Conservation (phyloP, 2,329 filamentous ascomycete species). For the Huntiella decipiens region DNA sequence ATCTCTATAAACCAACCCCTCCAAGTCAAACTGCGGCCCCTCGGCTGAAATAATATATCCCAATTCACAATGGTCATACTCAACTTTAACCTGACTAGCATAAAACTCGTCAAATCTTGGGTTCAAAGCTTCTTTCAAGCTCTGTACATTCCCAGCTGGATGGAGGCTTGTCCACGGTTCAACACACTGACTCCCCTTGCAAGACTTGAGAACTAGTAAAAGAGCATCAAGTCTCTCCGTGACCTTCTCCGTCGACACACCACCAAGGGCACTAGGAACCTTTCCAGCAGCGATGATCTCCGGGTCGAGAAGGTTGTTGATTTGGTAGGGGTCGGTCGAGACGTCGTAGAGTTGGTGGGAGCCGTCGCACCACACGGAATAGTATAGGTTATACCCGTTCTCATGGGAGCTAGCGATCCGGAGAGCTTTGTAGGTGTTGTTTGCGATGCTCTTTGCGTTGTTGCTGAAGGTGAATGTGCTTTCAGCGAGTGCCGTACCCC, state of each 20-base stretch:
- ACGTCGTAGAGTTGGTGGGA: conserved; percentile 31
- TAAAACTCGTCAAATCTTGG: conserved; percentile 33
- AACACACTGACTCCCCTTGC: conserved; percentile 31
- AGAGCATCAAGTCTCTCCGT: conserved; percentile 37
- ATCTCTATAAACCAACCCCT: conserved; percentile 15
- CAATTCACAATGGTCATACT: conserved; percentile 31
- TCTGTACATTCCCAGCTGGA: conserved; percentile 30
- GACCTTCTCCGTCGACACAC: conserved; percentile 21
- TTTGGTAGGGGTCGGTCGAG: conserved; percentile 33
- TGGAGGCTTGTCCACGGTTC: conserved; percentile 37
- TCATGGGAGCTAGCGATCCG: conserved; percentile 22
- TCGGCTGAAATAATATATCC: conserved; percentile 38
- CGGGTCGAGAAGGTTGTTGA: conserved; percentile 15
- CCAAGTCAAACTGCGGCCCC: conserved; percentile 26
- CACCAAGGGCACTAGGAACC: conserved; percentile 15
- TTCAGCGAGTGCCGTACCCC: conserved; percentile 23
- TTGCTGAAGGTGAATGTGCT: conserved; percentile 13
- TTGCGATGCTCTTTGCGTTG: conserved; percentile 11
- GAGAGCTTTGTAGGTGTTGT: conserved; percentile 36
- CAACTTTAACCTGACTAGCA: conserved; percentile 26
- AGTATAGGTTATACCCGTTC: conserved; percentile 32
- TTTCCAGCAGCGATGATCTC: conserved; percentile 5
- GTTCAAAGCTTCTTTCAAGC: conserved; percentile 29
- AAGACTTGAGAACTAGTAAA: conserved; percentile 40
- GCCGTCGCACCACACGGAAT: conserved; percentile 36